phyloP scores from a whole-genome alignment of 768 basidiomycete species.

The Tulasnella sp. region DNA sequence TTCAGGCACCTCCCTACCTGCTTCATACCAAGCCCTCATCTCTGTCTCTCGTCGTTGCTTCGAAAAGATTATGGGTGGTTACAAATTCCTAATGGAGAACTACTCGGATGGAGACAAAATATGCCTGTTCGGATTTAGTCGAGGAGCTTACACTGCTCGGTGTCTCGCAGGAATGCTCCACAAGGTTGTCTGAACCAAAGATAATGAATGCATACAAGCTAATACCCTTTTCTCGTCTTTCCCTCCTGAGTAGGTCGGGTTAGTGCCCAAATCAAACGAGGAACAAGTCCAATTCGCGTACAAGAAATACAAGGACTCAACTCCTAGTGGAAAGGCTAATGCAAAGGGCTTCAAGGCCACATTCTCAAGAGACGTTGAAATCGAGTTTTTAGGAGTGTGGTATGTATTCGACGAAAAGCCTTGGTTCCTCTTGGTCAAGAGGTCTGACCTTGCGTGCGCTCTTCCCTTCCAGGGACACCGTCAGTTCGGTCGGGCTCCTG shows the following conservation, averaged over 20 bases:
- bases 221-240: too few species aligned
- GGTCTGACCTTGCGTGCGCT: neutral
- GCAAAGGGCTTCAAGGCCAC: conserved; percentile 23
- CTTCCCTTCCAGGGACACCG: conserved; percentile 29
- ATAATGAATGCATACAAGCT: too few species aligned
- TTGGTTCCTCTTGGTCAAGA: neutral
- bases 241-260: conserved; percentile 36
- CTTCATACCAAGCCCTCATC: too few species aligned
- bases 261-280: conserved; percentile 30
- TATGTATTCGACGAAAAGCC: neutral
- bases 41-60: neutral
- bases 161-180: conserved; percentile 44
- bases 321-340: neutral
- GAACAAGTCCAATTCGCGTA: conserved; percentile 30
- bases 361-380: conserved; percentile 24
- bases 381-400: conserved; percentile 28
- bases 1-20: neutral
- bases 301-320: conserved; percentile 10
- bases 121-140: conserved; percentile 37
- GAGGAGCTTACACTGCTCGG: conserved; percentile 34
- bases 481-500: conserved; percentile 31
- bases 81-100: conserved; percentile 23
- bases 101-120: conserved; percentile 36
- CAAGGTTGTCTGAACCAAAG: conserved; percentile 41
- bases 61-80: conserved; percentile 21